These are phyloP conservation scores for Bryoglossum gracile DNA, from an alignment of 495 filamentous ascomycete species.

Conservation along the genomic window DNA sequence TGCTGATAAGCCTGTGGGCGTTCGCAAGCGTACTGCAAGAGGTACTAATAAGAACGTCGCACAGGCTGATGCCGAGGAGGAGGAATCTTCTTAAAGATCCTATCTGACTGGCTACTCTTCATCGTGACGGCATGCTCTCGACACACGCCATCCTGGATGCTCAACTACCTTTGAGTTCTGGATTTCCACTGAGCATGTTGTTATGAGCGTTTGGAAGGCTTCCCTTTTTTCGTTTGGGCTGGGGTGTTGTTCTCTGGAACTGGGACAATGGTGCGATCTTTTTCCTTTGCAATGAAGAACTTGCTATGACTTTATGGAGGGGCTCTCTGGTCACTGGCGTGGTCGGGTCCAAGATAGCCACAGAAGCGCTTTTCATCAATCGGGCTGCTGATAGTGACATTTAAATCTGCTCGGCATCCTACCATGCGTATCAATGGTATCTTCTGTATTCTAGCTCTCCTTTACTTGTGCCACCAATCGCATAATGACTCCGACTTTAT, in stretches of 20 bases:
- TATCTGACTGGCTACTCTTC: slow-evolving; percentile 8
- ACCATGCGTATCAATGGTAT: slow-evolving; percentile 18
- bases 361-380: slow-evolving; percentile 22
- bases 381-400: slow-evolving; percentile 12
- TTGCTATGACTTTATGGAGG: slow-evolving; percentile 24
- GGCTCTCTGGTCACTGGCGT: slow-evolving; percentile 14
- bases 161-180: slow-evolving; percentile 25
- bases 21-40: slow-evolving; percentile 11
- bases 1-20: slow-evolving; percentile 19
- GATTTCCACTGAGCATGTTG: slow-evolving; percentile 21
- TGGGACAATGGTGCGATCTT: slow-evolving; percentile 18
- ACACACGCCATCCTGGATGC: slow-evolving; percentile 25
- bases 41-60: slow-evolving; percentile 20
- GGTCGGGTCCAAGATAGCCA: slow-evolving; percentile 21
- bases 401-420: slow-evolving; percentile 16
- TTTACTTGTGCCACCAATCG: slow-evolving; percentile 18
- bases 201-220: slow-evolving; percentile 21
- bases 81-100: slow-evolving; percentile 31
- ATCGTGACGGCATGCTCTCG: slow-evolving; percentile 17
- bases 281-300: slow-evolving; percentile 15
- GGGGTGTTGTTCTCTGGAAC: slow-evolving; percentile 37
- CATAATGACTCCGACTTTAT: not conserved
- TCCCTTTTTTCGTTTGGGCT: slow-evolving; percentile 39
- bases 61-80: slow-evolving; percentile 43
- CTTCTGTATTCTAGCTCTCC: slow-evolving; percentile 26